Evolutionary conservation across 2,329 filamentous ascomycete genomes (phyloP).

Genomic region (Alternaria alternata): DNA sequence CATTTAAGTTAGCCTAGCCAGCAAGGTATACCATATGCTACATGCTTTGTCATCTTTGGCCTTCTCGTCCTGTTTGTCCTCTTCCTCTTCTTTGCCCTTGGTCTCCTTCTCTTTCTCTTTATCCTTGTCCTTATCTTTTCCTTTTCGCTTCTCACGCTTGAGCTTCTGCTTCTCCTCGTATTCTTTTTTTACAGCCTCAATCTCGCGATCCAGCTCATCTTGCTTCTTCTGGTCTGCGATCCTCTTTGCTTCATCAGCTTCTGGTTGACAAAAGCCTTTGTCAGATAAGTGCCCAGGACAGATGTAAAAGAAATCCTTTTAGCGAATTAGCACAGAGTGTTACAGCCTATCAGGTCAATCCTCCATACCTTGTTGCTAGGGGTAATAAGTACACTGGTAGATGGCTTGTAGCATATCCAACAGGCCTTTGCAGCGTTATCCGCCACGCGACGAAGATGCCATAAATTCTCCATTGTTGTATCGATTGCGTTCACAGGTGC

Average conservation of each 20-base stretch:
- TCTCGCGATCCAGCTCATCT: constrained; percentile 59
- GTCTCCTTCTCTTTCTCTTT: constrained; percentile 67
- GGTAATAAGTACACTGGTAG: constrained; percentile 85
- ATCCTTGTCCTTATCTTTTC: constrained; percentile 62
- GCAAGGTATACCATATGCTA: not conserved
- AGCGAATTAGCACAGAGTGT: constrained; percentile 6
- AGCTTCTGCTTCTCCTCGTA: constrained; percentile 64
- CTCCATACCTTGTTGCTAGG: constrained; percentile 80
- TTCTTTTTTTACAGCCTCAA: constrained; percentile 59
- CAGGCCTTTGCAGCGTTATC: constrained; percentile 85
- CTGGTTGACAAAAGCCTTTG: constrained; percentile 75
- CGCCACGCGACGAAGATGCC: constrained; percentile 85
- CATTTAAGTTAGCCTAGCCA: constrained; percentile 13
- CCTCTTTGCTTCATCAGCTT: constrained; percentile 73
- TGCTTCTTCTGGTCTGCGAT: constrained; percentile 63
- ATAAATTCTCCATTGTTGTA: constrained; percentile 72
- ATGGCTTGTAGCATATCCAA: constrained; percentile 90
- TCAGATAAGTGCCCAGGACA: constrained; percentile 86
- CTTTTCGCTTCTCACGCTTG: constrained; percentile 60
- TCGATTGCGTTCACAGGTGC: not conserved
- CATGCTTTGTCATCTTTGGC: constrained; percentile 66
- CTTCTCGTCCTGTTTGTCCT: constrained; percentile 70
- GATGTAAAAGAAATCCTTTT: constrained; percentile 88
- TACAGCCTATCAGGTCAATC: not conserved
- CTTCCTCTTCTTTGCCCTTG: constrained; percentile 68